These are phyloP conservation scores for Thermothelomyces thermophilus DNA, from an alignment of 2,329 filamentous ascomycete genomes.

Conservation along the genomic window DNA sequence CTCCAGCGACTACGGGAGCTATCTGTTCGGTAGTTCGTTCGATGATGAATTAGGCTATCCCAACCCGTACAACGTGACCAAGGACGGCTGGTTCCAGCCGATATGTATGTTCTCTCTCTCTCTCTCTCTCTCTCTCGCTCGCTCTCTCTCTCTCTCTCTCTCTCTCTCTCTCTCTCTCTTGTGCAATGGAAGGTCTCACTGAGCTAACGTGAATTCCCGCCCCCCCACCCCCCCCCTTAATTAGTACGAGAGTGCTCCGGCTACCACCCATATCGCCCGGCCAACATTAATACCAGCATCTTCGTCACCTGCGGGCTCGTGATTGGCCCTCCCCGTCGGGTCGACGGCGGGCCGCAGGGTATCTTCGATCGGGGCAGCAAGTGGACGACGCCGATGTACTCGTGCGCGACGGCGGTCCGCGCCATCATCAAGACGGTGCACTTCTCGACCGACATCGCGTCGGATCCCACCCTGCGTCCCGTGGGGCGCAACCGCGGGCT, in stretches of 20 bases:
- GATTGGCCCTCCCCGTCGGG: conserved; percentile 33
- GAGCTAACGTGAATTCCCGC: too few relatives aligned
- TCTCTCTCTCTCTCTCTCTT: conserved; percentile 9
- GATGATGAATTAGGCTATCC: conserved; percentile 19
- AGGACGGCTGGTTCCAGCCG: conserved; percentile 23
- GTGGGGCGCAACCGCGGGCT: conserved; percentile 32
- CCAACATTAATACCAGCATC: conserved; percentile 36
- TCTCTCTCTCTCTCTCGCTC: background rate
- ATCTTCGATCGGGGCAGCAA: conserved; percentile 35
- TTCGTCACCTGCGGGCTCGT: conserved; percentile 35
- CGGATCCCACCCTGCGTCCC: conserved; percentile 30
- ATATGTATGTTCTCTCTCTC: conserved; percentile 14
- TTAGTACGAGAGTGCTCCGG: too few relatives aligned
- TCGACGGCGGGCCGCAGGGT: conserved; percentile 30
- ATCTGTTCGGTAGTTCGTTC: conserved; percentile 1
- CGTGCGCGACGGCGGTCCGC: conserved; percentile 36
- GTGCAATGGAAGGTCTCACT: too few relatives aligned
- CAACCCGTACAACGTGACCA: conserved; percentile 29
- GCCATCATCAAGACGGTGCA: conserved; percentile 40
- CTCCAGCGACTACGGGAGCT: background rate
- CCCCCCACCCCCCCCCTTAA: too few relatives aligned
- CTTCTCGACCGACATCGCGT: conserved; percentile 26
- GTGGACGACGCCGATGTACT: conserved; percentile 39
- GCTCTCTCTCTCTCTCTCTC: background rate
- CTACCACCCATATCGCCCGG: too few relatives aligned